Conservation (phyloP, 164 flowering plant species). For the Chimonanthus praecox region DNA sequence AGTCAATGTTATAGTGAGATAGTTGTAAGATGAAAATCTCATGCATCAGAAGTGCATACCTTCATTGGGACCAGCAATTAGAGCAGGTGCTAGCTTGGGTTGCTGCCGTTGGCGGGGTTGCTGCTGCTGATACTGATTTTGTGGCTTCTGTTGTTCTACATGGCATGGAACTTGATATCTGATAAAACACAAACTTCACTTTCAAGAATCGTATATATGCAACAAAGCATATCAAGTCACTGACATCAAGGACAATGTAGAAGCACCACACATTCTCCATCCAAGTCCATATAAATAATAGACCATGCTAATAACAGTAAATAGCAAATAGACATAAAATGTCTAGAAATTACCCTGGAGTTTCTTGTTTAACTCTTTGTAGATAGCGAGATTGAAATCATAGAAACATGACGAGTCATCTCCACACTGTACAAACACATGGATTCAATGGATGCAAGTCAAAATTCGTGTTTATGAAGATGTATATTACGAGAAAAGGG, state of each 20-base stretch:
- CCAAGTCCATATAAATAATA: too few relatives aligned
- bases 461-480: background rate
- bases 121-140: slow-evolving; percentile 27
- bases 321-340: background rate
- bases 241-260: background rate
- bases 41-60: slow-evolving; percentile 23
- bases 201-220: background rate
- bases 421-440: slow-evolving; percentile 61
- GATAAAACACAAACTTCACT: background rate
- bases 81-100: slow-evolving; percentile 44
- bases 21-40: background rate
- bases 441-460: background rate
- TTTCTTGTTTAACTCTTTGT: slow-evolving; percentile 50
- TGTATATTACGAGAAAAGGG: background rate
- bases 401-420: slow-evolving; percentile 82
- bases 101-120: slow-evolving; percentile 18
- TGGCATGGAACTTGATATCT: slow-evolving; percentile 74
- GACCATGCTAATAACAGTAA: background rate
- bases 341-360: slow-evolving; percentile 63
- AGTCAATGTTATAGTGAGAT: background rate
- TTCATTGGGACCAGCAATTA: slow-evolving; percentile 44
- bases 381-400: slow-evolving; percentile 82
- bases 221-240: background rate
- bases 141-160: slow-evolving; percentile 40
- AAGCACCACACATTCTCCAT: background rate